Evolutionary conservation across 345 rosid species (phyloP), one percentile per base, ranked within the genome.

Genomic region (Populus nigra): DNA sequence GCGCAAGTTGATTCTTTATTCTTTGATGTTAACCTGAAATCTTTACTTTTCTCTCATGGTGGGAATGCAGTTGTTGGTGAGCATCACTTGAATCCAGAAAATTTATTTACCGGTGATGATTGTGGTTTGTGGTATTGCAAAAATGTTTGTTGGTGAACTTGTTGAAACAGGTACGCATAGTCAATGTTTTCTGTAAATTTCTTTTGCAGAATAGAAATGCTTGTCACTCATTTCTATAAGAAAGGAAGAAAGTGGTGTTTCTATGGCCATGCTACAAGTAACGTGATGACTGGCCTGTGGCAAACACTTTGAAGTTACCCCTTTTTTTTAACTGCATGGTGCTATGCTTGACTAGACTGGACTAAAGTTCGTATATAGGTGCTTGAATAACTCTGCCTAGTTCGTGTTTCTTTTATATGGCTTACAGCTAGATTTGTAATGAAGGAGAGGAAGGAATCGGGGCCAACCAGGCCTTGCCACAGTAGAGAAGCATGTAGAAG

Each of bases 101-200:
- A 84, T 91, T 66, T 74, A 88, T 15, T 82, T 90, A 75, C 99
- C 97, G 20, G 88, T 96, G 89, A 90, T 91, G 5, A 96, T 92
- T 55, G 97, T 87, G 7, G 92, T 89, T 66, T 94, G 97, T 74
- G 98, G 98, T 70, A 94, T 96, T 43, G 96, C 97, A 11, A 96
- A 96, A 86, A 90, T 96, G 99, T 96, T 94, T 84, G 99, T 94
- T n/a, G 98, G 98, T n/a, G 98, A 96, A 77, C 94, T 94, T 68
- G 87, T 96, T 38, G 99, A 96, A 86, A 92, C 92, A 86, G 98
- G 99, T 92, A 67, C 33, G 73, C 5, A 3, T 75, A 39, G 2
- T 9, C 29, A 3, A 23, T 36, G 5, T 16, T 38, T 72, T 33
- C 15, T 3, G 9, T 31, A 68, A 77, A 49, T 66, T 53, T 35